These are phyloP conservation scores for Metschnikowia santaceciliae DNA, from an alignment of 805 yeast genomes.

Conservation along the genomic window DNA sequence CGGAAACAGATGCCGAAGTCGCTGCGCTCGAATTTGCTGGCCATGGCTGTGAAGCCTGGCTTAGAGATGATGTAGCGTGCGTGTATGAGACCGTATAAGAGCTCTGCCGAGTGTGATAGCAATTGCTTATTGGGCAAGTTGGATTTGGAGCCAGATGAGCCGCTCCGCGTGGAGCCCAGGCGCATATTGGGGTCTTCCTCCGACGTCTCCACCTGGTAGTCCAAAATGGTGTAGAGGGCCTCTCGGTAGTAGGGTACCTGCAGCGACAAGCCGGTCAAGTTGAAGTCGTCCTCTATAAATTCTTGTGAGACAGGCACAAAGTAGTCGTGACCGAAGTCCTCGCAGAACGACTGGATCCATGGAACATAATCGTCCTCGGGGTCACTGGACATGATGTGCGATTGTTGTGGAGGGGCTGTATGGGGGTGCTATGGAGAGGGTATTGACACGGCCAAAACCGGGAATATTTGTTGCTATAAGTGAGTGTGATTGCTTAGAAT, in stretches of 20 bases:
- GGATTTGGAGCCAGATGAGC: conserved; percentile 29
- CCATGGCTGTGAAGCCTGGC: conserved; percentile 86
- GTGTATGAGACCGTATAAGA: conserved; percentile 89
- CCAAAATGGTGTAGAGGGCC: conserved; percentile 86
- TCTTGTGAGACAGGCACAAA: conserved; percentile 90
- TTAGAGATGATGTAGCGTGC: conserved; percentile 87
- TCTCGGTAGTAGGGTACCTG: conserved; percentile 89
- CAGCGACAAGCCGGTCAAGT: conserved; percentile 80
- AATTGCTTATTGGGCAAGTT: conserved; percentile 67
- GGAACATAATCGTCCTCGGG: conserved; percentile 59
- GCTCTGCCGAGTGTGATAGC: conserved; percentile 86
- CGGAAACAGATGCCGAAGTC: conserved; percentile 93
- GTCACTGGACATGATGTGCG: conserved; percentile 33
- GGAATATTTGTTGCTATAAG: neutral
- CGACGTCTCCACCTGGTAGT: conserved; percentile 59
- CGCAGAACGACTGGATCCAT: conserved; percentile 81
- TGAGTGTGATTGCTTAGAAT: neutral
- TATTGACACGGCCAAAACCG: too few species aligned
- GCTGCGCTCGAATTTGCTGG: conserved; percentile 85
- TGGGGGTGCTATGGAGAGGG: neutral
- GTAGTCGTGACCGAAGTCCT: conserved; percentile 79
- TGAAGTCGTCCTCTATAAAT: conserved; percentile 94
- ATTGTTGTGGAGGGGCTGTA: neutral
- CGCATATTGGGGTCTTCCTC: conserved; percentile 26
- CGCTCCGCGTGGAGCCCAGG: neutral